Percentiles rank a stretch among this genome's conserved stretches.
These are phyloP conservation scores for Glycyrrhiza uralensis DNA, from an alignment of 306 rosid genomes.

Conservation along the genomic window DNA sequence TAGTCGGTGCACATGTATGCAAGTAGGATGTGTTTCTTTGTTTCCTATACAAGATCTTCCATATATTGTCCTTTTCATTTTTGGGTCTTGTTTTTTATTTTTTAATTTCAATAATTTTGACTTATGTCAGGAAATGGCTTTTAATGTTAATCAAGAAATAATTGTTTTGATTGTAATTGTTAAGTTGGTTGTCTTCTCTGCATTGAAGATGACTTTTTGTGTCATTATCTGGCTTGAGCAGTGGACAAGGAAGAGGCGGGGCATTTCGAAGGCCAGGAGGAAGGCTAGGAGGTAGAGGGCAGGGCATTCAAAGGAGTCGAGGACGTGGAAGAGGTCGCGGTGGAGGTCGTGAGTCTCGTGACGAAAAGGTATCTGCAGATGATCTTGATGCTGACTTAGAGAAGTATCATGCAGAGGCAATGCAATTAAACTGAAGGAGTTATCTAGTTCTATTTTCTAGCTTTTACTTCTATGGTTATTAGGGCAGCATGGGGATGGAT, in stretches of 20 bases:
- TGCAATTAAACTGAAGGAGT: conserved; percentile 59
- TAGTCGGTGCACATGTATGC: background rate
- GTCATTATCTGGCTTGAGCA: conserved; percentile 35
- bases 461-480: conserved; percentile 48
- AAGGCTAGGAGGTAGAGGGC: conserved; percentile 54
- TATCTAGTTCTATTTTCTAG: conserved; percentile 35
- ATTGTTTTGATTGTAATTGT: background rate
- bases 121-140: background rate
- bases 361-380: conserved; percentile 80
- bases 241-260: conserved; percentile 69
- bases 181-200: background rate
- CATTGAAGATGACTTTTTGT: conserved; percentile 21
- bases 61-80: background rate
- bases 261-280: conserved; percentile 51
- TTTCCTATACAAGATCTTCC: background rate
- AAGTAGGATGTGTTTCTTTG: background rate
- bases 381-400: conserved; percentile 96
- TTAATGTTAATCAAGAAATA: background rate
- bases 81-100: background rate
- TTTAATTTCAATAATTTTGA: background rate
- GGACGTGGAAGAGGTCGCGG: conserved; percentile 65
- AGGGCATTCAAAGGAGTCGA: conserved; percentile 35
- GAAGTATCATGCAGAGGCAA: conserved; percentile 87
- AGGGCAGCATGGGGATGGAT: conserved; percentile 44
- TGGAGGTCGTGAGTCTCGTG: conserved; percentile 48